Conservation (phyloP, 1,284 basidiomycete genomes). For the Ceraceosorus guamensis region DNA sequence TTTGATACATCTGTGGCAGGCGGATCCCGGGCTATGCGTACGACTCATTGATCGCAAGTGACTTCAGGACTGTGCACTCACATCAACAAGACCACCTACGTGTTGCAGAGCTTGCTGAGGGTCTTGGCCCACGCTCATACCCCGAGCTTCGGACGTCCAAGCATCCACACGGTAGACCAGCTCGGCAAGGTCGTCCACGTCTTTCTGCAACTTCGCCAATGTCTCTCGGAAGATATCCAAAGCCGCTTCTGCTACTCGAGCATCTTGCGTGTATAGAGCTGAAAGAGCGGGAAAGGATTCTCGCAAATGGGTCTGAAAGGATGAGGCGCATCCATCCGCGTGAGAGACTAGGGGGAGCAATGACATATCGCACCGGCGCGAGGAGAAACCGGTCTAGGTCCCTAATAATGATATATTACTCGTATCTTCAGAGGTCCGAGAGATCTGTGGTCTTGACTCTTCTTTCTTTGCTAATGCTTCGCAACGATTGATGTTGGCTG, state of each 20-base stretch:
- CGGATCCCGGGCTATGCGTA: not conserved
- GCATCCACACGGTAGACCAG: slow-evolving; percentile 34
- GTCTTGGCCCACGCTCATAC: slow-evolving; percentile 17
- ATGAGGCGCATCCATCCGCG: not conserved
- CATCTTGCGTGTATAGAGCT: slow-evolving; percentile 1
- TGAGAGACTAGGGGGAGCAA: not conserved
- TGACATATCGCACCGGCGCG: not conserved
- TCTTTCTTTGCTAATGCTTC: too few species aligned
- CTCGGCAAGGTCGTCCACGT: slow-evolving; percentile 14
- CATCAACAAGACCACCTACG: slow-evolving; percentile 37
- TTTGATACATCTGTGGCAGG: slow-evolving; percentile 32
- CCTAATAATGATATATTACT: too few species aligned
- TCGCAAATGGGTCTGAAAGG: slow-evolving; percentile 7
- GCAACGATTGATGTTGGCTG: too few species aligned
- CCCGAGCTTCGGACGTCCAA: slow-evolving; percentile 13
- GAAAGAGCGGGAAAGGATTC: slow-evolving; percentile 8
- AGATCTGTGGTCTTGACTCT: too few species aligned
- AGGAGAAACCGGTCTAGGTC: too few species aligned
- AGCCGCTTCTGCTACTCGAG: slow-evolving; percentile 7
- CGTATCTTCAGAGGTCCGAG: too few species aligned
- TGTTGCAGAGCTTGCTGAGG: slow-evolving; percentile 29
- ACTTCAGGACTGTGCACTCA: slow-evolving; percentile 13
- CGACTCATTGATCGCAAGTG: not conserved
- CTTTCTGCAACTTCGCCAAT: slow-evolving; percentile 12
- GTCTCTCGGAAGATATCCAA: slow-evolving; percentile 11